Percentiles rank a stretch among this genome's conserved stretches.
Conservation (phyloP, 2,329 filamentous ascomycete species). For the Cercospora canescens region DNA sequence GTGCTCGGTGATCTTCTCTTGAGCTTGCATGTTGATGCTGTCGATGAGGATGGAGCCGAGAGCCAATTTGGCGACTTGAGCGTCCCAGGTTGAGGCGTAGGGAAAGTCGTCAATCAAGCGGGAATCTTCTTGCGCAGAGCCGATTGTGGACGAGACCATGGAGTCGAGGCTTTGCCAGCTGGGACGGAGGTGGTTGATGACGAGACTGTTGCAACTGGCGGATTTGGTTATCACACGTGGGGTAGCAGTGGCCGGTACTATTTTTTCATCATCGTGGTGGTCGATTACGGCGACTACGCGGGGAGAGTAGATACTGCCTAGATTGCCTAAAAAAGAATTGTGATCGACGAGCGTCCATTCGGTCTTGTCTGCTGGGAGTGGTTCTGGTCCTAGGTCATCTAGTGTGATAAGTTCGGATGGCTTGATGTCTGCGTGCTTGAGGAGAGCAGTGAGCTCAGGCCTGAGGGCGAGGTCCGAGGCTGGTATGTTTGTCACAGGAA, state of each 20-base stretch:
- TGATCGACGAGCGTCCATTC: slow-evolving; percentile 78
- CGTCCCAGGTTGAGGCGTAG: slow-evolving; percentile 49
- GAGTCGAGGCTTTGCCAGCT: slow-evolving; percentile 58
- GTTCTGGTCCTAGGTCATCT: slow-evolving; percentile 51
- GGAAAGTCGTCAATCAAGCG: slow-evolving; percentile 39
- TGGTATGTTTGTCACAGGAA: slow-evolving; percentile 72
- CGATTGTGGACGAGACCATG: slow-evolving; percentile 39
- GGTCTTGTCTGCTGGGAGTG: slow-evolving; percentile 56
- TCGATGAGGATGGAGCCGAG: slow-evolving; percentile 74
- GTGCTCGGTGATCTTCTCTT: slow-evolving; percentile 63
- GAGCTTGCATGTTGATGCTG: slow-evolving; percentile 61
- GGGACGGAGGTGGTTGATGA: slow-evolving; percentile 60
- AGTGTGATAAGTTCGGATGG: slow-evolving; percentile 66
- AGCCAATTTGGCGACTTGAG: slow-evolving; percentile 65
- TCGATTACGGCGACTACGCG: slow-evolving; percentile 69
- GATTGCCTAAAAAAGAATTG: slow-evolving; percentile 66
- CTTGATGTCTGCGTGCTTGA: slow-evolving; percentile 60
- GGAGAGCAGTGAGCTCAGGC: slow-evolving; percentile 68
- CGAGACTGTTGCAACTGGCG: slow-evolving; percentile 73
- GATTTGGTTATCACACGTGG: slow-evolving; percentile 64
- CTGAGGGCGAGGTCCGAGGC: slow-evolving; percentile 68
- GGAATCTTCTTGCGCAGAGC: slow-evolving; percentile 42
- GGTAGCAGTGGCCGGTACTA: slow-evolving; percentile 49
- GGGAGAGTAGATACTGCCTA: slow-evolving; percentile 54
- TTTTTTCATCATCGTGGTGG: slow-evolving; percentile 73